Evolutionary conservation across 495 filamentous ascomycete genomes (phyloP).

Genomic region (Penicillium verhagenii): DNA sequence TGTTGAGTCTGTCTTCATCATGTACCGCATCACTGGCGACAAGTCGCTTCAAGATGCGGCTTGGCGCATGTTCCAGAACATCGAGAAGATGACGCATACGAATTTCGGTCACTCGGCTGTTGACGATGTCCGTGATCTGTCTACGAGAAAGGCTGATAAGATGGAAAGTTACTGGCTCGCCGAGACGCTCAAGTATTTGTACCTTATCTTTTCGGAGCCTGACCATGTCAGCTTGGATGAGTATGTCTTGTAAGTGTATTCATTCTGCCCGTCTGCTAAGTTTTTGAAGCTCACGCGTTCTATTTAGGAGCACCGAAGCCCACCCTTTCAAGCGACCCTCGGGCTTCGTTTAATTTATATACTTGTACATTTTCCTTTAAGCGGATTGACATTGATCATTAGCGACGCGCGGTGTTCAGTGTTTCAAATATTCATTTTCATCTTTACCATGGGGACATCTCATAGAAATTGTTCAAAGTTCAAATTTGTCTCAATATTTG

Average conservation of each 20-base stretch:
- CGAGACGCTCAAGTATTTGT: constrained; percentile 94
- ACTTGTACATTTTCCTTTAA: too few relatives aligned
- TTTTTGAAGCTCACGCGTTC: constrained; percentile 6
- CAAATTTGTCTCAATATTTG: not conserved
- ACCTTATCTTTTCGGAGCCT: constrained; percentile 76
- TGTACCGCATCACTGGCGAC: constrained; percentile 74
- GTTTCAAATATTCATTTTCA: not conserved
- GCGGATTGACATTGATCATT: not conserved
- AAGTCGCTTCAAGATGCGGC: constrained; percentile 63
- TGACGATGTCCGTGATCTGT: constrained; percentile 48
- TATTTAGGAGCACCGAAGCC: constrained; percentile 68
- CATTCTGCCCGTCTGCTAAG: not conserved
- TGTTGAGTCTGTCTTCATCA: constrained; percentile 70
- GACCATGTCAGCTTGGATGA: constrained; percentile 67
- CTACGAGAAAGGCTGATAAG: constrained; percentile 38
- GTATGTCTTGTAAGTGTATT: constrained; percentile 55
- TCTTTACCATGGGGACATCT: too few relatives aligned
- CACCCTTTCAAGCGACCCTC: constrained; percentile 63
- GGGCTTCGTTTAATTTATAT: not conserved
- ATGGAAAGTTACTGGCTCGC: constrained; percentile 65
- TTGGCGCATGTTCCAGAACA: constrained; percentile 73
- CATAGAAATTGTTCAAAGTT: too few relatives aligned
- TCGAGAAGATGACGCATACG: constrained; percentile 60
- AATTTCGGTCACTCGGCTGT: constrained; percentile 59
- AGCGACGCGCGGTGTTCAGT: not conserved